phyloP scores from a whole-genome alignment of 2,329 filamentous ascomycete species.

The Clonostachys chloroleuca region DNA sequence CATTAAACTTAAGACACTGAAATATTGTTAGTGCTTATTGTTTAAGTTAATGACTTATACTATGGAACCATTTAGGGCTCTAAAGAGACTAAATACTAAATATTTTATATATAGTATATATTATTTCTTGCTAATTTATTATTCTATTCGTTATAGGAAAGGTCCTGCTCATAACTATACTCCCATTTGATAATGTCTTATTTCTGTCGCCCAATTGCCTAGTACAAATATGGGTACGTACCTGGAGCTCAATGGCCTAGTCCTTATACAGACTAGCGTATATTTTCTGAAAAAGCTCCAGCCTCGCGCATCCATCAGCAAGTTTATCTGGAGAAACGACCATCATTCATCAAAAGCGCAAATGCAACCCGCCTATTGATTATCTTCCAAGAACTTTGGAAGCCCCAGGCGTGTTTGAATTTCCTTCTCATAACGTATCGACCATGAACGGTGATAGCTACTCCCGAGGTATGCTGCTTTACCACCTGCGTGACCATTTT shows the following conservation, averaged over 20 bases:
- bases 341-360: constrained; percentile 3
- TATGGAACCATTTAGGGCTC: too few species aligned
- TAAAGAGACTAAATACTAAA: too few species aligned
- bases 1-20: too few species aligned
- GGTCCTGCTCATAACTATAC: too few species aligned
- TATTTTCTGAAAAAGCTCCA: constrained; percentile 6
- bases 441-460: constrained; percentile 86
- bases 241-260: neutral
- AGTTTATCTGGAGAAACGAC: neutral
- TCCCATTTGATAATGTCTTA: too few species aligned
- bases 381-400: constrained; percentile 6
- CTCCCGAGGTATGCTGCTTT: constrained; percentile 60
- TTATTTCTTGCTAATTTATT: too few species aligned
- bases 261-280: neutral
- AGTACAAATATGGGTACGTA: neutral
- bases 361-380: constrained; percentile 2
- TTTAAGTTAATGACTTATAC: too few species aligned
- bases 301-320: constrained; percentile 2
- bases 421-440: constrained; percentile 5
- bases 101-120: too few species aligned
- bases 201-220: too few species aligned
- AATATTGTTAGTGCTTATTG: too few species aligned
- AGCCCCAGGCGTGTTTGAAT: constrained; percentile 3
- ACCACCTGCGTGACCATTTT: constrained; percentile 16
- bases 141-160: too few species aligned